These are phyloP conservation scores for Sphagnum magellanicum DNA, from an alignment of 228 moss, liverwort and hornwort species.

Conservation along the genomic window DNA sequence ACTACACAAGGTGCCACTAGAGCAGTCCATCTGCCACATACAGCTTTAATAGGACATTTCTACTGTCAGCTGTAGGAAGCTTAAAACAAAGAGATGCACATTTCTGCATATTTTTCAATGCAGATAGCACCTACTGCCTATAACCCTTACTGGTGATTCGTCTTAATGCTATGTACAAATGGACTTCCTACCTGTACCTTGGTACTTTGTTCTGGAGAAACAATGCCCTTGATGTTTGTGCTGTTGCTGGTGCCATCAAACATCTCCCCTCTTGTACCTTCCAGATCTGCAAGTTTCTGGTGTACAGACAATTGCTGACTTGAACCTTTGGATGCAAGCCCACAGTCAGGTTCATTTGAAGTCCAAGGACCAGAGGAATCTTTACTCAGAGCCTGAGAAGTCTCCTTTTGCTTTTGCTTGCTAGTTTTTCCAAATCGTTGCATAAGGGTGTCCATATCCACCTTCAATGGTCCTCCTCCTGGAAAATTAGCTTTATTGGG, in stretches of 20 bases:
- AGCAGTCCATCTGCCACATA: no score
- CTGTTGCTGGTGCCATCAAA: slow-evolving; percentile 3
- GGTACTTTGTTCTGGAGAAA: slow-evolving; percentile 6
- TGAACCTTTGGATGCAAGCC: slow-evolving; percentile 14
- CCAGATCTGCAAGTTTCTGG: slow-evolving; percentile 10
- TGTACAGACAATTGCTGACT: slow-evolving; percentile 15
- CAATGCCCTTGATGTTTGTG: slow-evolving; percentile 3
- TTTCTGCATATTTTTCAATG: no score
- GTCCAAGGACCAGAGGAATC: slow-evolving; percentile 33
- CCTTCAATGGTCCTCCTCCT: slow-evolving; percentile 53
- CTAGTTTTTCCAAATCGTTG: slow-evolving; percentile 57
- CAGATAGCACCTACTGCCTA: no score
- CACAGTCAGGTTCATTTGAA: slow-evolving; percentile 36
- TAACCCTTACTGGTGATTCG: no score
- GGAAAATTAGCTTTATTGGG: slow-evolving; percentile 43
- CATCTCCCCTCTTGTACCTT: no score
- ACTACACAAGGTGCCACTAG: no score
- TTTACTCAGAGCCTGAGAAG: slow-evolving; percentile 33
- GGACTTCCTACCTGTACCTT: not conserved
- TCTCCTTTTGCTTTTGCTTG: slow-evolving; percentile 61
- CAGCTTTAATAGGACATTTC: no score
- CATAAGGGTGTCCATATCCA: slow-evolving; percentile 73
- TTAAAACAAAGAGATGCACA: no score
- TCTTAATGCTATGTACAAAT: no score
- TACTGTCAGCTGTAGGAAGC: no score